Evolutionary conservation across 371 early-diverging fungal genomes (phyloP).

Genomic region (Nematocida major): DNA sequence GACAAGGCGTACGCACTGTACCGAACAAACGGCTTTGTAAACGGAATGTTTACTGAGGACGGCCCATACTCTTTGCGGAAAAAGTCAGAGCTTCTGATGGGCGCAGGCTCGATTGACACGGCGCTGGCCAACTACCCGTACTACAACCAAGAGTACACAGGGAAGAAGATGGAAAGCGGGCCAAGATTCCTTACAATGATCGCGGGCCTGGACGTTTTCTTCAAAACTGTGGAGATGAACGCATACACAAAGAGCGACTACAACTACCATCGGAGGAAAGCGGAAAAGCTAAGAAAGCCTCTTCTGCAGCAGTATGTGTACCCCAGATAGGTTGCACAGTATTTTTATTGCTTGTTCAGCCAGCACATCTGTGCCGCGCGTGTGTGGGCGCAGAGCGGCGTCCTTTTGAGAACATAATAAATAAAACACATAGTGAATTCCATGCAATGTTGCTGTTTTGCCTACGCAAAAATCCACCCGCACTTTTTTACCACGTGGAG

Average conservation of each 20-base stretch:
- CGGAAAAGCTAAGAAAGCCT: neutral
- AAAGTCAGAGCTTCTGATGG: neutral
- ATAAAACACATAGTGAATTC: neutral
- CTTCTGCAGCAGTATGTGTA: neutral
- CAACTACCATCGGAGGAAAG: neutral
- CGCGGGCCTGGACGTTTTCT: neutral
- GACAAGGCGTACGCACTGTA: constrained; percentile 32
- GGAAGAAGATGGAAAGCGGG: neutral
- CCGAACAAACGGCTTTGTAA: constrained; percentile 30
- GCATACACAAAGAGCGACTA: constrained; percentile 21
- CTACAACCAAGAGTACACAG: neutral
- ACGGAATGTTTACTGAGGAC: neutral
- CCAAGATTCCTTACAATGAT: constrained; percentile 3
- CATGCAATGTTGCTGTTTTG: neutral
- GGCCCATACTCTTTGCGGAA: constrained; percentile 11
- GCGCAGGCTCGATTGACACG: neutral
- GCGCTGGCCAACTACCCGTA: neutral
- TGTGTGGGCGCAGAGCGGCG: too few species aligned
- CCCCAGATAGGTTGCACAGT: neutral
- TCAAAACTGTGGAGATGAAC: neutral
- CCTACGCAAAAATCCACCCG: constrained; percentile 10
- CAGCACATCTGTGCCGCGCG: too few species aligned
- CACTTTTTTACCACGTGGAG: neutral
- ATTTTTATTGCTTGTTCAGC: too few species aligned
- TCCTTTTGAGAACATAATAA: neutral